Conservation (phyloP, 495 filamentous ascomycete genomes). For the Aspergillus haitiensis region DNA sequence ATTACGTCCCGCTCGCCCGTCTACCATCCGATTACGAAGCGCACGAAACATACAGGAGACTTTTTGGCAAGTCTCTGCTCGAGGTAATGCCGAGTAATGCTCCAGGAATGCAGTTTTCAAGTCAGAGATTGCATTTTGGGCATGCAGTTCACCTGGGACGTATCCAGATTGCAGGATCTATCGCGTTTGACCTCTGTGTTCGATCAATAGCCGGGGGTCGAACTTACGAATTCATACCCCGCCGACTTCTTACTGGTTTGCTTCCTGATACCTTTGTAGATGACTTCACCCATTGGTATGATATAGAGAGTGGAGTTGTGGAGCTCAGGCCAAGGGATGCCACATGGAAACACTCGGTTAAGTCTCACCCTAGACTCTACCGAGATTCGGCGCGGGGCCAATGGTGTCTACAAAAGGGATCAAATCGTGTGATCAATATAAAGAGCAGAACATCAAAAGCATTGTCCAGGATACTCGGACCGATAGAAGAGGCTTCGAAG, state of each 20-base stretch:
- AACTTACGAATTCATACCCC: slow-evolving; percentile 49
- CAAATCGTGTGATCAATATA: slow-evolving; percentile 33
- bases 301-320: slow-evolving; percentile 40
- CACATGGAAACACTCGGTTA: slow-evolving; percentile 41
- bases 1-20: slow-evolving; percentile 52
- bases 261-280: slow-evolving; percentile 51
- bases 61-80: slow-evolving; percentile 42
- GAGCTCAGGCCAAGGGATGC: slow-evolving; percentile 50
- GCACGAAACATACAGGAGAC: slow-evolving; percentile 38
- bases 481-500: slow-evolving; percentile 34
- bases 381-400: neutral
- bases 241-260: slow-evolving; percentile 32
- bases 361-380: slow-evolving; percentile 33
- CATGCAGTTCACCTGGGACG: slow-evolving; percentile 43
- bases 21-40: slow-evolving; percentile 49
- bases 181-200: slow-evolving; percentile 26
- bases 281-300: slow-evolving; percentile 59
- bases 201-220: slow-evolving; percentile 14
- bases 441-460: slow-evolving; percentile 28
- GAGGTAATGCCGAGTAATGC: slow-evolving; percentile 46
- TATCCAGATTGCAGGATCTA: neutral
- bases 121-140: slow-evolving; percentile 28
- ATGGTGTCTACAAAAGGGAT: slow-evolving; percentile 19
- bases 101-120: slow-evolving; percentile 47
- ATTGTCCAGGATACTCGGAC: slow-evolving; percentile 35